phyloP scores from a whole-genome alignment of 352 stramenopile genomes.

The Globisporangium solare region DNA sequence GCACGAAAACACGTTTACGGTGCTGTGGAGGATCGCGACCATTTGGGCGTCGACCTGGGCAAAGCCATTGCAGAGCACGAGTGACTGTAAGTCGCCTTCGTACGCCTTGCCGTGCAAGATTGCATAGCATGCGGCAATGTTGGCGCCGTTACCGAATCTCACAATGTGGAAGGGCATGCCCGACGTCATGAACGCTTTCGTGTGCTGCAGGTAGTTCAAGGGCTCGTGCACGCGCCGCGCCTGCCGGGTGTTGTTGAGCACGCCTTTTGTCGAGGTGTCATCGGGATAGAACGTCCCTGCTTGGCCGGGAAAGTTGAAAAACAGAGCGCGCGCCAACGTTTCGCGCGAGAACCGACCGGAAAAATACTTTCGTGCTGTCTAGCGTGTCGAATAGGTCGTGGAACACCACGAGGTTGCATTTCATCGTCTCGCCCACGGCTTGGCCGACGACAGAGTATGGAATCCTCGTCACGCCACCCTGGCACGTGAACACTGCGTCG shows the following conservation, averaged over 20 bases:
- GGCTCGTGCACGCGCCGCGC: slow-evolving; percentile 83
- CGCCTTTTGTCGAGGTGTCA: slow-evolving; percentile 23
- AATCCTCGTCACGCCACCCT: slow-evolving; percentile 73
- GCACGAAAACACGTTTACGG: slow-evolving; percentile 80
- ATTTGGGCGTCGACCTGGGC: slow-evolving; percentile 71
- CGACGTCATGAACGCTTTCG: slow-evolving; percentile 56
- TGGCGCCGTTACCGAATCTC: slow-evolving; percentile 87
- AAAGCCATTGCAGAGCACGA: slow-evolving; percentile 87
- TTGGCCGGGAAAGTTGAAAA: slow-evolving; percentile 92
- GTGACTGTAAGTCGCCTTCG: slow-evolving; percentile 47
- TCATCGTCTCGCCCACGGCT: slow-evolving; percentile 41
- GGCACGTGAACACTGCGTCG: slow-evolving; percentile 57
- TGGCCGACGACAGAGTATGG: slow-evolving; percentile 81
- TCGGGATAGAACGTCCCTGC: slow-evolving; percentile 58
- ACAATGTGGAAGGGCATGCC: slow-evolving; percentile 83
- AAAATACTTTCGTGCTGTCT: slow-evolving; percentile 87
- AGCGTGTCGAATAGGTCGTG: slow-evolving; percentile 93
- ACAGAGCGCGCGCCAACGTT: slow-evolving; percentile 80
- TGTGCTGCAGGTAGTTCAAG: slow-evolving; percentile 70
- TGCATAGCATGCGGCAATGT: slow-evolving; percentile 72
- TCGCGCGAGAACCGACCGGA: slow-evolving; percentile 70
- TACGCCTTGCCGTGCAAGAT: slow-evolving; percentile 46
- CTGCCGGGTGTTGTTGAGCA: slow-evolving; percentile 87
- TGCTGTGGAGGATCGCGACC: slow-evolving; percentile 71
- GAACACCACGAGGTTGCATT: slow-evolving; percentile 88